Base-by-base conservation (phyloP, 371 early-diverging fungal species). In the Massospora cicadina region DNA sequence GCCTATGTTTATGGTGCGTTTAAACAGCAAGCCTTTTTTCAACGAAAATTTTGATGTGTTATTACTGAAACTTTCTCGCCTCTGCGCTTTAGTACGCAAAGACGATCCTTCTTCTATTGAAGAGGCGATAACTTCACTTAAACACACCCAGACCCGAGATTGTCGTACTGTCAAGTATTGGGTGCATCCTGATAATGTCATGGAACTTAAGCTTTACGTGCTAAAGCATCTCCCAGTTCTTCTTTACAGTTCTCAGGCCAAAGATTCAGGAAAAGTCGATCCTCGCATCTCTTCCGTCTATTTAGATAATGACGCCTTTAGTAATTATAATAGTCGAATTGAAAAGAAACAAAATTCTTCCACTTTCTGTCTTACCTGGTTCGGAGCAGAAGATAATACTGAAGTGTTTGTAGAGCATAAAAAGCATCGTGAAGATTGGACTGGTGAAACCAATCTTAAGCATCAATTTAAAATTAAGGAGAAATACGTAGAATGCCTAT, bases 171-270 rank as follows among this genome's bases (percentile, higher is more conserved):
- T 89, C 58, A 94, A 98, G 78, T 99, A 96, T 76, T 99, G 99
- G 99, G 94, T 99, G 1, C 96, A 96, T 71, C 90, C 91, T 1
- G 98, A 99, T 74, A 98, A 99, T 73, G 89, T 99, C 58, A 92
- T 91, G 61, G 95, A 96, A 68, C 83, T 99, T 67, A 93, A 96
- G 72, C 79, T 89, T 63, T 79, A 84, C 66, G 93, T 99, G 67
- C 81, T 98, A 54, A 90, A 90, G 74, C 86, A 98, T 70, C 81
- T 99, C 32, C 99, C 99, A 21, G 95, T 98, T 29, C 81, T 98
- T 63, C 84, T 99, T 12, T 98, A 94, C 73, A 88, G 77, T 75
- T 84, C 79, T 54, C 78, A 80, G 58, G 76, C 81, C 60, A 63
- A 54, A 21, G 26, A 12, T 17, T 17, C n/a, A 54, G 63, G 63